Base-by-base conservation (phyloP, 805 yeast species). In the Myxozyma neglecta region DNA sequence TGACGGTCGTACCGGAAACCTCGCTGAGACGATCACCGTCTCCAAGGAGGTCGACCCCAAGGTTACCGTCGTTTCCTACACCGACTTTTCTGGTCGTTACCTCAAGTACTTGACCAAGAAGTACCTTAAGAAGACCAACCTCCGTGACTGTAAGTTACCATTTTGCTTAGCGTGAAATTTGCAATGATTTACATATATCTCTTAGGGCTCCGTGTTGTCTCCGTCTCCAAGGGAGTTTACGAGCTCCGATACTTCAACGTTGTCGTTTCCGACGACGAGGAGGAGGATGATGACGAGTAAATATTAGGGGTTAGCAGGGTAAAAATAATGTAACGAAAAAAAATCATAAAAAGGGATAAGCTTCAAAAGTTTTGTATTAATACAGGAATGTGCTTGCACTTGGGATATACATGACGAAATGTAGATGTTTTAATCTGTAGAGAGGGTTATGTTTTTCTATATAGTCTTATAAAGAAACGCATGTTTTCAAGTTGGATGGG, bases 61-160 rank as follows among this genome's bases (percentile, higher is more conserved):
- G 83, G 85, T 89, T 78, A 87, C 89, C 77, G 89, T 91, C 78
- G 85, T 83, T 71, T 83, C 97, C 72, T 86, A 88, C 81, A 81
- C 96, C 81, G 88, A 90, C 84, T 93, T 94, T 94, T 92, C 97
- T 73, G 99, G 99, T 84, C 93, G 96, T 85, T 94, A 94, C 96
- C 88, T 93, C 81, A 94, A 96, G 86, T 94, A 94, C 96, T 85
- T 94, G 80, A 90, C 98, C 77, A 96, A 94, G 91, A 93, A 96
- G 86, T 94, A 90, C 94, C 90, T 94, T 83, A 96, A 93, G 96
- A 94, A 94, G 90, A 90, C 92, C 93, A 96, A 90, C 84, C 89
- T 93, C 85, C 91, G 97, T 86, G 98, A 94, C 86, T 93, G 64
- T 64, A 53, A n/a, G 65, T 53, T 16, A 1, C 14, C n/a, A 14